Evolutionary conservation across 768 basidiomycete genomes (phyloP).

Genomic region (Strobilomyces confusus): DNA sequence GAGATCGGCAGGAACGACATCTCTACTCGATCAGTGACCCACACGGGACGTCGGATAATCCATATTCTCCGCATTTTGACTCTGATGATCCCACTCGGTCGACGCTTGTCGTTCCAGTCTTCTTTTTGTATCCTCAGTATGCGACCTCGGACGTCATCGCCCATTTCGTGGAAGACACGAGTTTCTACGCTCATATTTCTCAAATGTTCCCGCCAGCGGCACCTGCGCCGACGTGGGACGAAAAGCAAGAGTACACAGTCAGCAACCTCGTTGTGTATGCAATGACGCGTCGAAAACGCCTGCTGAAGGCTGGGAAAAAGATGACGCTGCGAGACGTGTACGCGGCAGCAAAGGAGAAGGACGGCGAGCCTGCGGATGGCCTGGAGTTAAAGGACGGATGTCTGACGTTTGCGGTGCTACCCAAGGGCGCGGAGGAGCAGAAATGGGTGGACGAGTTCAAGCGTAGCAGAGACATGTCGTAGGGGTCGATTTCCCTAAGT

Average conservation of each 20-base stretch:
- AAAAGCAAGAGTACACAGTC: conserved; percentile 57
- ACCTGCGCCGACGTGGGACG: conserved; percentile 74
- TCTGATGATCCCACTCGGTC: conserved; percentile 53
- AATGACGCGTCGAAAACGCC: conserved; percentile 65
- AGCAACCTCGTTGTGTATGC: conserved; percentile 77
- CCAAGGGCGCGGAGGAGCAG: conserved; percentile 70
- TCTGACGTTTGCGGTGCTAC: conserved; percentile 73
- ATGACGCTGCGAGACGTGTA: conserved; percentile 82
- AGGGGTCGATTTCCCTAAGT: conserved; percentile 15
- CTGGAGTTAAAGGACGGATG: conserved; percentile 82
- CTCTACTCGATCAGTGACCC: conserved; percentile 54
- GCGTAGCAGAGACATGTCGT: conserved; percentile 37
- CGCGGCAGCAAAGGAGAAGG: conserved; percentile 54
- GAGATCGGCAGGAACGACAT: conserved; percentile 60
- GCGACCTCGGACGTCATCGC: conserved; percentile 86
- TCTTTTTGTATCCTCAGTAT: conserved; percentile 91
- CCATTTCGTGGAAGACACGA: conserved; percentile 79
- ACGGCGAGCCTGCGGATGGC: conserved; percentile 65
- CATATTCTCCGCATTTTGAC: conserved; percentile 64
- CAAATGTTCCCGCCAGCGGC: conserved; percentile 79
- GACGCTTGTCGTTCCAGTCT: conserved; percentile 78
- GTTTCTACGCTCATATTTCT: conserved; percentile 72
- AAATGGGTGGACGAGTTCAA: conserved; percentile 91
- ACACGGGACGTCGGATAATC: conserved; percentile 47
- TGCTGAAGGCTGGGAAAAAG: conserved; percentile 90